Percentiles rank a stretch among this genome's conserved stretches.
phyloP scores from a whole-genome alignment of 2,329 filamentous ascomycete species.

The Ophiosphaerella korrae region DNA sequence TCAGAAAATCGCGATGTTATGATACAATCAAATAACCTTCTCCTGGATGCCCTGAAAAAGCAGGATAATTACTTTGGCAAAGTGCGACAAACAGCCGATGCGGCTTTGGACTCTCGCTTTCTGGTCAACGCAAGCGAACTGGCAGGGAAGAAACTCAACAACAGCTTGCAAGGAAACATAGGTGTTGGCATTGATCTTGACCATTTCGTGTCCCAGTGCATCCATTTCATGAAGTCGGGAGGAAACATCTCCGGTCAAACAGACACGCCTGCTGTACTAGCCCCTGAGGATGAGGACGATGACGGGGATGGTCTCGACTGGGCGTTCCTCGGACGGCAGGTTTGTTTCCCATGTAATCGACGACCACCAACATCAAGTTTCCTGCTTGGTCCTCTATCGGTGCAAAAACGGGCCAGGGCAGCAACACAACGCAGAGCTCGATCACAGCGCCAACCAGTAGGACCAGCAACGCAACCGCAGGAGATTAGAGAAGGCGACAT shows the following conservation, averaged over 20 bases:
- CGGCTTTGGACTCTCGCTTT: conserved; percentile 85
- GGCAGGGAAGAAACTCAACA: conserved; percentile 76
- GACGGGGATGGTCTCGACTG: conserved; percentile 76
- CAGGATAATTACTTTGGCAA: conserved; percentile 69
- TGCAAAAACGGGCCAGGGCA: conserved; percentile 81
- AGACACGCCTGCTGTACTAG: conserved; percentile 56
- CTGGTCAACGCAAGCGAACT: conserved; percentile 81
- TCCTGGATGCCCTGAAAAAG: conserved; percentile 69
- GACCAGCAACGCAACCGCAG: conserved; percentile 74
- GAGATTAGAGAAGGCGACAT: conserved; percentile 77
- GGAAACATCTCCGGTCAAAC: conserved; percentile 58
- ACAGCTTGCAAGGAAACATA: conserved; percentile 73
- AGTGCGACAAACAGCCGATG: conserved; percentile 88
- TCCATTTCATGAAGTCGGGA: conserved; percentile 77
- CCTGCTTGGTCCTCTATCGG: conserved; percentile 83
- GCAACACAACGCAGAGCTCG: conserved; percentile 70
- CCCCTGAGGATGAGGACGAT: conserved; percentile 64
- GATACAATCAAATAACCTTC: conserved; percentile 67
- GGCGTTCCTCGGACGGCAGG: conserved; percentile 78
- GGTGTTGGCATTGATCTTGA: conserved; percentile 83
- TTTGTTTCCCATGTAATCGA: conserved; percentile 72
- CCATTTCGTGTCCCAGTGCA: conserved; percentile 88
- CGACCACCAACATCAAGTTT: conserved; percentile 82
- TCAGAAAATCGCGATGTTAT: conserved; percentile 74
- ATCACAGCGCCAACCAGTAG: conserved; percentile 69